Base-by-base conservation (phyloP, 495 filamentous ascomycete species). In the Penicillium coprophilum region DNA sequence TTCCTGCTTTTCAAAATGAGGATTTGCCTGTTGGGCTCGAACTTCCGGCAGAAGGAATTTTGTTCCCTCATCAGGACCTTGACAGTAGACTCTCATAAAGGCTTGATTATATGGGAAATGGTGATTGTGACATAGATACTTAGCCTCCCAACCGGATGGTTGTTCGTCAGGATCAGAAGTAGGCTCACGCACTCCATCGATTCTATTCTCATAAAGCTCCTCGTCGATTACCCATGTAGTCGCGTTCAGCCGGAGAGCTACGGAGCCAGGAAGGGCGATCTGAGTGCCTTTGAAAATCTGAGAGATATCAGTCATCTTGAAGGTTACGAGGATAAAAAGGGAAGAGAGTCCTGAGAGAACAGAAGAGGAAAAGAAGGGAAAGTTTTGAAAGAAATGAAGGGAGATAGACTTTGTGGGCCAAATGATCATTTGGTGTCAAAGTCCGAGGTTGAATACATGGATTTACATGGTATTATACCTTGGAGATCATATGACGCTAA, bases 251-350 rank as follows among this genome's bases (percentile, higher is more conserved):
- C 0, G 28, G 46, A 34, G 28, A 34, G 28, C 46, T 48, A 30
- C 28, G 46, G 46, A 48, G 46, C 30, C 28, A 48, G 46, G 28
- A 48, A 48, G 46, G 46, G 46, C 28, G 46, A 48, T 48, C 46
- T 32, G 27, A 32, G 28, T 48, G 27, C 28, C 46, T 48, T 48
- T 48, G 17, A 48, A 48, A 34, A 48, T 48, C 30, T 31, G 28
- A 48, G 46, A 20, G 27, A 48, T 48, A 32, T 48, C 46, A 48
- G 46, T 48, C 46, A 48, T 48, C 28, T 48, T 48, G 46, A 48
- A 48, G 17, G 30, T 12, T 34, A 17, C 46, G 28, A 46, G 8
- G 45, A 46, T 46, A 27, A 27, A 45, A 45, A 45, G 41, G 41
- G 23, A 45, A 27, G 41, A 45, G 21, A 45, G 21, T 45, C 27